Conservation (phyloP, 2,329 filamentous ascomycete species). For the Aspergillus ustus region DNA sequence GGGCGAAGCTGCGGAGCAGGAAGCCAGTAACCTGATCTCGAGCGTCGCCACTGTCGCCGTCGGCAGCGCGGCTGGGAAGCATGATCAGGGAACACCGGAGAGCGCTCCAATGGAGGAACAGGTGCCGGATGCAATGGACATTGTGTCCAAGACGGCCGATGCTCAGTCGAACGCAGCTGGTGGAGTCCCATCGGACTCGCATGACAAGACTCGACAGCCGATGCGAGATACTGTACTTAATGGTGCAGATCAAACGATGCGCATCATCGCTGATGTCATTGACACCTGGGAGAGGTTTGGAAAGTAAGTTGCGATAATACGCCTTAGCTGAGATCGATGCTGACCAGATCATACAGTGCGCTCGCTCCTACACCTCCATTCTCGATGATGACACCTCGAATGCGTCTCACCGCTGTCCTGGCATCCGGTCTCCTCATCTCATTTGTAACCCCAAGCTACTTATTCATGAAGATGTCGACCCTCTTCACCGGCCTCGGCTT, state of each 20-base stretch:
- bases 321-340: not conserved
- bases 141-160: slow-evolving; percentile 60
- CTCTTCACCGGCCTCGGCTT: slow-evolving; percentile 75
- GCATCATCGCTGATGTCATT: slow-evolving; percentile 61
- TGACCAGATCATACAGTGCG: slow-evolving; percentile 51
- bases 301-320: slow-evolving; percentile 49
- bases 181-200: slow-evolving; percentile 52
- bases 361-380: slow-evolving; percentile 69
- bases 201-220: slow-evolving; percentile 80
- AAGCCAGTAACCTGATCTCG: slow-evolving; percentile 80
- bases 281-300: slow-evolving; percentile 68
- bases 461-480: slow-evolving; percentile 67
- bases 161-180: slow-evolving; percentile 61
- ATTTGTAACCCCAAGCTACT: slow-evolving; percentile 61
- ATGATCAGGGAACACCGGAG: slow-evolving; percentile 69
- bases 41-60: slow-evolving; percentile 71
- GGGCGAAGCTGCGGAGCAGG: slow-evolving; percentile 81
- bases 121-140: slow-evolving; percentile 65
- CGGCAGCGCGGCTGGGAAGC: slow-evolving; percentile 69
- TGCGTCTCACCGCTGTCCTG: slow-evolving; percentile 60
- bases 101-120: slow-evolving; percentile 54
- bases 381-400: slow-evolving; percentile 55
- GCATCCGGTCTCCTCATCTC: slow-evolving; percentile 58
- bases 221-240: slow-evolving; percentile 78
- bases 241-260: slow-evolving; percentile 76